phyloP scores from a whole-genome alignment of 2,329 filamentous ascomycete species.

The Colletotrichum melonis region DNA sequence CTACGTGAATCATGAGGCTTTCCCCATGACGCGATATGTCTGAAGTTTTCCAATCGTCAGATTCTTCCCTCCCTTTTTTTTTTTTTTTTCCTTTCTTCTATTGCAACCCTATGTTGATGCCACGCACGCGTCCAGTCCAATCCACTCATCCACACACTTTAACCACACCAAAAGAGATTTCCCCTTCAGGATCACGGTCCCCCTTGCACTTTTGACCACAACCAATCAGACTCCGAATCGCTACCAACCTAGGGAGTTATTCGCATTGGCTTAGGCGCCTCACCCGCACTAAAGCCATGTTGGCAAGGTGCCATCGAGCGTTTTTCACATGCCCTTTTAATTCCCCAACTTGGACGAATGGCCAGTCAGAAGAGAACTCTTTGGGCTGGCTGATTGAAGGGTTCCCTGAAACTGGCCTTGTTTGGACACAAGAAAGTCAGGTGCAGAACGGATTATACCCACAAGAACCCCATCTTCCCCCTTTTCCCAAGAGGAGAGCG shows the following conservation, averaged over 20 bases:
- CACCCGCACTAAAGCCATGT: conserved; percentile 19
- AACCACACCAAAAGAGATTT: background rate
- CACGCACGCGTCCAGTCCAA: background rate
- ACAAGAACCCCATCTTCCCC: background rate
- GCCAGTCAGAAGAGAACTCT: background rate
- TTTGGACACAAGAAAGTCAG: conserved; percentile 8
- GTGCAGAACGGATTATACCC: background rate
- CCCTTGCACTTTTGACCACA: conserved; percentile 21
- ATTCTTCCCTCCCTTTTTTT: background rate
- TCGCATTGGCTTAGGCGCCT: conserved; percentile 15
- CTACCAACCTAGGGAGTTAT: conserved; percentile 8
- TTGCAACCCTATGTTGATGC: background rate
- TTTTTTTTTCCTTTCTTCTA: background rate
- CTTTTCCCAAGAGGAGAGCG: background rate
- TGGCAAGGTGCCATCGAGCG: conserved; percentile 13
- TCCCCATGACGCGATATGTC: conserved; percentile 1
- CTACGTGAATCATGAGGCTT: conserved; percentile 13
- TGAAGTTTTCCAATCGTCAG: background rate
- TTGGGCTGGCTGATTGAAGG: background rate
- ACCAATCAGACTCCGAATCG: conserved; percentile 11
- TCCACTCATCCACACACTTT: background rate
- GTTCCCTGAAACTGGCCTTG: conserved; percentile 12
- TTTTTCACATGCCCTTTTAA: conserved; percentile 19
- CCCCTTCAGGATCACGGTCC: conserved; percentile 19
- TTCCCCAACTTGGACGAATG: conserved; percentile 17